A percentile compares a stretch with the other conserved stretches of the same genome.
Conservation (phyloP, 768 basidiomycete genomes). For the Boletus vermiculosoides region DNA sequence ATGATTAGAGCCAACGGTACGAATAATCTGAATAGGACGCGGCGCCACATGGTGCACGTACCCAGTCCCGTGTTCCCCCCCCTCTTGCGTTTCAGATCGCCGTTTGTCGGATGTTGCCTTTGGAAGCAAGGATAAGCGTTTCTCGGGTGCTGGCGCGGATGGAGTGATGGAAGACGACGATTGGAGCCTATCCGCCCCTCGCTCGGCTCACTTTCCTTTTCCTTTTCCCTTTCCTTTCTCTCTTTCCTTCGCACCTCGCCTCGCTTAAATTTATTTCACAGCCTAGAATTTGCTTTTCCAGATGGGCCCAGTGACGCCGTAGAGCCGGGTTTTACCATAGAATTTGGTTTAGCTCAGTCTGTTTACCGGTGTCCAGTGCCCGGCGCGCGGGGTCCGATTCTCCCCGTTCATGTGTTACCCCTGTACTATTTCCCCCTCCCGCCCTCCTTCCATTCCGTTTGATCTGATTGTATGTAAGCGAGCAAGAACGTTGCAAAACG, state of each 20-base stretch:
- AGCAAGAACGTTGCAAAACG: not conserved
- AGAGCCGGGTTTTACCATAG: not conserved
- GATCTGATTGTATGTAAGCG: not conserved
- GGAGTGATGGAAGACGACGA: not conserved
- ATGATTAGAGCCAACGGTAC: not conserved
- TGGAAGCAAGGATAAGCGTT: not conserved
- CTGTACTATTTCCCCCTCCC: not conserved
- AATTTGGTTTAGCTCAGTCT: not conserved
- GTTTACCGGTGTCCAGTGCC: slow-evolving; percentile 1
- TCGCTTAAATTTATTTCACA: not conserved
- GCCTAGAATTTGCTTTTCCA: not conserved
- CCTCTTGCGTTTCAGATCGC: slow-evolving; percentile 10
- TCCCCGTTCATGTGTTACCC: not conserved
- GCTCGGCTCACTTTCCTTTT: not conserved
- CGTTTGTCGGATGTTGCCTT: not conserved
- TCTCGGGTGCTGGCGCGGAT: not conserved
- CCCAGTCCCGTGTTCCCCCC: not conserved
- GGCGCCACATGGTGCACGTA: not conserved
- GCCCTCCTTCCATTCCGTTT: not conserved
- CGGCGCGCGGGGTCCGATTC: not conserved
- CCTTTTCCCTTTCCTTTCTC: not conserved
- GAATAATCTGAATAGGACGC: not conserved
- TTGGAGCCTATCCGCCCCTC: not conserved
- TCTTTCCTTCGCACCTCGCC: not conserved
- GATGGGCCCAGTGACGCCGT: not conserved